Evolutionary conservation across 2,329 filamentous ascomycete genomes (phyloP).

Genomic region (Aspergillus ustus): DNA sequence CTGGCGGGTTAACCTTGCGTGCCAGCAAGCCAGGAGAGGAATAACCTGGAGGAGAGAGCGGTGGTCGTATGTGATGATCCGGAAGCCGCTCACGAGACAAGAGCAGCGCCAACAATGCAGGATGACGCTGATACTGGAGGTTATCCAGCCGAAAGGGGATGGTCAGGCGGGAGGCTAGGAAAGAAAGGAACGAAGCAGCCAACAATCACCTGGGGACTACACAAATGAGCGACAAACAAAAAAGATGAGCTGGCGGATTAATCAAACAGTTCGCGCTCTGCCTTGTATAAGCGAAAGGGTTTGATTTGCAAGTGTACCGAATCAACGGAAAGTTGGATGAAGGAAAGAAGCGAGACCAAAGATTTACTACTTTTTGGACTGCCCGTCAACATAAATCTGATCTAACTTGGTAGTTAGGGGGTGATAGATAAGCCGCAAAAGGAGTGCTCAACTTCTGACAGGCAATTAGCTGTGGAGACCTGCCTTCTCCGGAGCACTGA

Average conservation of each 20-base stretch:
- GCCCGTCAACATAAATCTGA: neutral
- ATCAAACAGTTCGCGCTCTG: neutral
- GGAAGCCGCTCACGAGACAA: constrained; percentile 27
- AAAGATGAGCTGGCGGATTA: constrained; percentile 10
- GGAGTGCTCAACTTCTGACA: neutral
- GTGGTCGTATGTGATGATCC: constrained; percentile 14
- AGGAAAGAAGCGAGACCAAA: neutral
- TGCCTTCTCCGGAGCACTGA: neutral
- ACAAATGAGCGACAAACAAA: constrained; percentile 1
- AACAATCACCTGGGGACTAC: constrained; percentile 5
- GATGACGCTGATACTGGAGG: constrained; percentile 26
- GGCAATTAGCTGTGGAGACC: constrained; percentile 9
- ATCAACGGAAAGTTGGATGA: neutral
- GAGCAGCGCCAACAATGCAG: constrained; percentile 23
- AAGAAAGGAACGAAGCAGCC: constrained; percentile 14
- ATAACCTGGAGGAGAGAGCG: constrained; percentile 20
- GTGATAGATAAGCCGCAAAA: constrained; percentile 1
- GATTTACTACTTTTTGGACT: neutral
- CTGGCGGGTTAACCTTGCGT: constrained; percentile 6
- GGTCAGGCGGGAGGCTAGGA: constrained; percentile 22
- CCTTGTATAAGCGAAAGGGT: neutral
- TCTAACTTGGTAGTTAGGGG: neutral
- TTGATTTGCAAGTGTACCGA: neutral
- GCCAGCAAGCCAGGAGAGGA: constrained; percentile 3
- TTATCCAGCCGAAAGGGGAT: constrained; percentile 19